Base-by-base conservation (phyloP, 108 stramenopile species). In the Poteriospumella lacustris region DNA sequence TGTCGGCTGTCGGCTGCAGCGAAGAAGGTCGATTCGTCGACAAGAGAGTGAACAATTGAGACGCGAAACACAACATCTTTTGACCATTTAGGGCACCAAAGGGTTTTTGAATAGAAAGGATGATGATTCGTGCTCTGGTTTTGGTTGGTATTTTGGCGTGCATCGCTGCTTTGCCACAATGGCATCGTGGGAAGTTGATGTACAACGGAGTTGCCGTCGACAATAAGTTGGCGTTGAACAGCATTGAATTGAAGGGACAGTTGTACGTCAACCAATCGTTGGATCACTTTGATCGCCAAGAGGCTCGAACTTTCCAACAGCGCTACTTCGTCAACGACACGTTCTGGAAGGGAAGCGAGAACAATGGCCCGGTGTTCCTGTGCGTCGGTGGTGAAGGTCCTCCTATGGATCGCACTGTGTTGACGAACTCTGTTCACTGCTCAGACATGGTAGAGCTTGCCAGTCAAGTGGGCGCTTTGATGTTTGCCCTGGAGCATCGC, bases 351-450 rank as follows among this genome's bases (percentile, higher is more conserved):
- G 89, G 5, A 58, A 33, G 24, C 28, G 31, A 42, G 2, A 31
- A 42, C 1, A 38, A 38, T 19, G 70, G 36, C 19, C 82, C 82
- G 33, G 82, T 82, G 19, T 90, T 94, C 76, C 78, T 94, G 26
- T 94, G 93, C 76, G 89, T 92, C 1, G 93, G 93, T 28, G 91
- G 93, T 1, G 93, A 94, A 81, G 93, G 93, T 0, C 93, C 93
- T 1, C 84, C 88, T 1, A 77, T 94, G 40, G 79, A 83, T 68
- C 68, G 82, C 44, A 84, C 85, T 28, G 93, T 92, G 9, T 77
- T 94, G 34, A 59, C 88, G 9, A 85, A 90, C 76, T 89, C 88
- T 39, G 90, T 88, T n/a, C 93, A 94, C 78, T 94, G 93, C 68
- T 87, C 89, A 0, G 93, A 94, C 76, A 92, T 92, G 93, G 76